Base-by-base conservation (phyloP, 495 filamentous ascomycete species). In the Xylaria cubensis region DNA sequence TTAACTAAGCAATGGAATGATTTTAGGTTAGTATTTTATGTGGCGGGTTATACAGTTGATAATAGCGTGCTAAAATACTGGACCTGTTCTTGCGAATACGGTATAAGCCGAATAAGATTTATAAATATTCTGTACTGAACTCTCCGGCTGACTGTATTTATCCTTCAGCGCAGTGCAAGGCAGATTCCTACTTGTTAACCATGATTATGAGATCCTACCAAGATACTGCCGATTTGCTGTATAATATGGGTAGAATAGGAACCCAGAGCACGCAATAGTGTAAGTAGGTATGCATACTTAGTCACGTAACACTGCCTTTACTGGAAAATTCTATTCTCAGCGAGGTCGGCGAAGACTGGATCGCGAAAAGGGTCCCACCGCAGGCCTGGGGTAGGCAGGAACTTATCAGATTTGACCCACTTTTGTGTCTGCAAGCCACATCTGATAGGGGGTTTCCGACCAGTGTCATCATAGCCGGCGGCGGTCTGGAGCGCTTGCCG, bases 351-450 rank as follows among this genome's bases (percentile, higher is more conserved):
- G 41, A 63, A 63, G 44, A 26, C 34, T 32, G 44, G 68, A 32
- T 19, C 24, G 24, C 46, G 7, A 15, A 48, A 19, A n/a, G 3
- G 8, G 15, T 29, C 61, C 39, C 12, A 39, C 4, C 12, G 58
- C 39, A 1, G 8, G 34, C 58, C 58, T 62, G 36, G 58, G 36
- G 36, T 41, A 62, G 36, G 36, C 6, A 10, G 58, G 9, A n/a
- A 61, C 21, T 72, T 72, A 72, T 72, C 70, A 72, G 70, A 72
- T 72, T 19, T 63, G 34, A 19, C 70, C 70, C 62, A 41, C 63
- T 67, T 41, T 32, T 39, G n/a, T 8, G 21, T 34, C 59, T 66
- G 70, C 63, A 72, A 72, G 70, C 70, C 70, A 72, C 70, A 72
- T 67, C 70, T 72, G 70, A 72, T 72, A 72, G 70, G 70, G 62